Conservation (phyloP, 768 basidiomycete species). For the Harrya chromipes region DNA sequence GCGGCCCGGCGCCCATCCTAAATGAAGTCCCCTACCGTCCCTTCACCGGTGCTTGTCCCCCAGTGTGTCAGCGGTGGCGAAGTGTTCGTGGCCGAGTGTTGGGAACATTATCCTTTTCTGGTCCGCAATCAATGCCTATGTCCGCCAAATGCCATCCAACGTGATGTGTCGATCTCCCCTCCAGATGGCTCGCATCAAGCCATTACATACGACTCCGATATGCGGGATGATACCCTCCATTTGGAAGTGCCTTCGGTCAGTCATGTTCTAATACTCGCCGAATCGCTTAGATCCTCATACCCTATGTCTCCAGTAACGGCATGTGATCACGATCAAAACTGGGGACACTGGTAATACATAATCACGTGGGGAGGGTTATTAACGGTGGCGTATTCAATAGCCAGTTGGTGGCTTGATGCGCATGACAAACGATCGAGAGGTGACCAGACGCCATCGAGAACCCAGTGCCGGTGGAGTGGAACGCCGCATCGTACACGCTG, state of each 20-base stretch:
- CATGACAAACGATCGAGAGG: conserved; percentile 2
- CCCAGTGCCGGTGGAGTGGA: conserved; percentile 16
- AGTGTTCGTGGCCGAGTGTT: conserved; percentile 17
- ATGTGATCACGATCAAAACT: conserved; percentile 10
- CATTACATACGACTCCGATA: neutral
- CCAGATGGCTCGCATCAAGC: neutral
- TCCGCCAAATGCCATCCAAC: conserved; percentile 9
- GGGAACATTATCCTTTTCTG: conserved; percentile 8
- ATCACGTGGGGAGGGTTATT: conserved; percentile 3
- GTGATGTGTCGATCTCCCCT: conserved; percentile 23
- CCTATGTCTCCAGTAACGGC: conserved; percentile 12
- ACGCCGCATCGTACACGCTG: conserved; percentile 9
- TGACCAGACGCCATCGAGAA: conserved; percentile 9
- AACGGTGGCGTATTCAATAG: conserved; percentile 6
- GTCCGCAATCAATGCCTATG: conserved; percentile 16
- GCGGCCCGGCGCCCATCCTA: conserved; percentile 1
- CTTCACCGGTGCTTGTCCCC: conserved; percentile 1
- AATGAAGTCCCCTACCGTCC: conserved; percentile 2
- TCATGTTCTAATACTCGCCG: no score
- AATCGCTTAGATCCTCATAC: neutral
- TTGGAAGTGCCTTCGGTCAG: neutral
- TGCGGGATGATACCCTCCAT: neutral
- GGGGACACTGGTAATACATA: neutral
- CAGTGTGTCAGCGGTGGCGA: conserved; percentile 8
- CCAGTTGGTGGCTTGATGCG: conserved; percentile 21